phyloP scores from a whole-genome alignment of 345 rosid genomes.

The Sisymbrium irio region DNA sequence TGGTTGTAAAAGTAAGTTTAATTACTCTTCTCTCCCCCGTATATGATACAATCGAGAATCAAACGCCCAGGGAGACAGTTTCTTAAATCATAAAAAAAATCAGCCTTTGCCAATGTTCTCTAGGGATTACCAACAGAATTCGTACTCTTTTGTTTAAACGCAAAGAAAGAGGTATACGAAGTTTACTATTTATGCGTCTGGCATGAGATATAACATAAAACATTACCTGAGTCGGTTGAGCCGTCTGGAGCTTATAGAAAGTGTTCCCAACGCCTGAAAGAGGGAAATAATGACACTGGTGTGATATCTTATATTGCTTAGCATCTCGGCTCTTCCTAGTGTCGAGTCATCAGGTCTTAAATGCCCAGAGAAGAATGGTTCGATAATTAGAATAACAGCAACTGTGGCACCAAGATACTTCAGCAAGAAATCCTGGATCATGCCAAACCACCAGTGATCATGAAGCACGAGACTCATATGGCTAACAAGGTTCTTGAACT shows the following conservation, averaged over 20 bases:
- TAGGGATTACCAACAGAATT: slow-evolving; percentile 1
- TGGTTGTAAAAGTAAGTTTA: neutral
- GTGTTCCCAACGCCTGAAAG: slow-evolving; percentile 90
- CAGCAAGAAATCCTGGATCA: slow-evolving; percentile 95
- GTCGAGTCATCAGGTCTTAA: slow-evolving; percentile 90
- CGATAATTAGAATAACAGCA: slow-evolving; percentile 88
- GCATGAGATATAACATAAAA: slow-evolving; percentile 20
- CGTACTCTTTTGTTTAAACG: neutral
- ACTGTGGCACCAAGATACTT: slow-evolving; percentile 98
- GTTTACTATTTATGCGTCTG: slow-evolving; percentile 1
- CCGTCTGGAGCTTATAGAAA: slow-evolving; percentile 86
- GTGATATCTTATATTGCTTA: slow-evolving; percentile 98
- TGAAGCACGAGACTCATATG: slow-evolving; percentile 82
- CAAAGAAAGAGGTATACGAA: neutral
- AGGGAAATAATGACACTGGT: slow-evolving; percentile 90
- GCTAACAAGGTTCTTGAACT: slow-evolving; percentile 67
- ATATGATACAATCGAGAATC: neutral
- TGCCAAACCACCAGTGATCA: slow-evolving; percentile 99
- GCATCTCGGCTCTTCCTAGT: slow-evolving; percentile 92
- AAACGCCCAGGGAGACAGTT: neutral
- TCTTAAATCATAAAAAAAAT: neutral
- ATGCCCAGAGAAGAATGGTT: slow-evolving; percentile 92
- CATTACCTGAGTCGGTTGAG: slow-evolving; percentile 93
- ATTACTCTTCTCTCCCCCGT: neutral
- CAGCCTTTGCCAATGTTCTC: neutral